Evolutionary conservation across 1,139 yeast genomes (phyloP), one percentile per base, ranked within the genome.

Genomic region (Protomyces pachydermus): DNA sequence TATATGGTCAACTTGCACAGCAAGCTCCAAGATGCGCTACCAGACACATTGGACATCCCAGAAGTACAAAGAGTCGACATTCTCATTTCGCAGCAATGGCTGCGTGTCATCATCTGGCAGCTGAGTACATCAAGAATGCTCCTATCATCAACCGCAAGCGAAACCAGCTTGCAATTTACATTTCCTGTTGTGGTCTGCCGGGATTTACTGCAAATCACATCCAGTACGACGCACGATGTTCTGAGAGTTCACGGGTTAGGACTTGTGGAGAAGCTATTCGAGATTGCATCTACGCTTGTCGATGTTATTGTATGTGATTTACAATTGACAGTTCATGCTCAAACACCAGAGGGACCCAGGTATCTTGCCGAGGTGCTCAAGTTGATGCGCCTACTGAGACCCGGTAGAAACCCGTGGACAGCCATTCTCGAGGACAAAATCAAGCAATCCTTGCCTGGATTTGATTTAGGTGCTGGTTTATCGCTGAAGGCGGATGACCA

Each of bases 241-340:
- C 64, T 68, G 58, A 68, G 67, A 38, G 70, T 66, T 1, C 70
- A 69, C 53, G 71, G 71, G 16, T 70, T 70, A 1, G 71, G 70
- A 2, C 67, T 69, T 58, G 68, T 68, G 50, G 64, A 65, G 53
- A 69, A 69, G 58, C 62, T 69, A 37, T 67, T 58, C n/a, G 67
- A 65, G 10, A 60, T 65, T 10, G 58, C 67, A 12, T 52, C 61
- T 23, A 61, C 66, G 3, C 52, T 65, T 10, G 65, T 65, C 20
- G 67, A 65, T 35, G 65, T 65, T n/a, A 60, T 65, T 20, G n/a
- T 61, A 1, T 62, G 60, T 23, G 54, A 61, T 16, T 64, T 63
- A 18, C 35, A 54, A 3, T 39, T 58, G 34, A 39, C 25, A 3
- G 52, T 51, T 37, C 23, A 4, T 16, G 23, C 25, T 16, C 56